Conservation (phyloP, 2,329 filamentous ascomycete genomes). For the Trichoderma koningiopsis region DNA sequence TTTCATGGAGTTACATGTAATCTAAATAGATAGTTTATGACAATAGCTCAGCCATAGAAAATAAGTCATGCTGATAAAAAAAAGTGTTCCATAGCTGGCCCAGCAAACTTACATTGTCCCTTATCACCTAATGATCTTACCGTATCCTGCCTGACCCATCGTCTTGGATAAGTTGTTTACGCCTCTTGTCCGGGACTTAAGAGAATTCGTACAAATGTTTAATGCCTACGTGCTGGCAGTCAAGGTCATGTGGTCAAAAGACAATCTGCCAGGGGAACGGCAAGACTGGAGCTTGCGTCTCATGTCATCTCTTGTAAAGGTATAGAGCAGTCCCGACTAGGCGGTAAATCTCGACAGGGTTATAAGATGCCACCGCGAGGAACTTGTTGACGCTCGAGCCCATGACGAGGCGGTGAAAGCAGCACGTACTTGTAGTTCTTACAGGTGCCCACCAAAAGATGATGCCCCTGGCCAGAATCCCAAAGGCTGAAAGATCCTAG, state of each 20-base stretch:
- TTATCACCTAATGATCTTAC: no score
- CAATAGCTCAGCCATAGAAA: no score
- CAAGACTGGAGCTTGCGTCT: background rate
- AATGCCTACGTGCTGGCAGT: background rate
- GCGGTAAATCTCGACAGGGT: constrained; percentile 1
- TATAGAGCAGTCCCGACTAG: background rate
- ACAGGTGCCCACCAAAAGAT: constrained; percentile 6
- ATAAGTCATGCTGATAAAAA: no score
- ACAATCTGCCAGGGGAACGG: background rate
- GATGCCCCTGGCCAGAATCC: background rate
- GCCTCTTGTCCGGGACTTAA: background rate
- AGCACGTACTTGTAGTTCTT: constrained; percentile 11
- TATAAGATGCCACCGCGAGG: background rate
- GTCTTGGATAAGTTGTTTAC: background rate
- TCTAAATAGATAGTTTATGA: no score
- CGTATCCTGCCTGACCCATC: no score
- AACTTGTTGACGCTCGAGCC: background rate
- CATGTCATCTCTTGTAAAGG: background rate
- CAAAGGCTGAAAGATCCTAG: background rate
- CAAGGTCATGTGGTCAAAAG: background rate
- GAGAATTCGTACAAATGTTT: background rate
- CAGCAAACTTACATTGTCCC: no score
- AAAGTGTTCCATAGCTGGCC: no score
- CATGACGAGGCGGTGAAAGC: background rate
- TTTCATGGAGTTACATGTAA: background rate